Conservation (phyloP, 441 rosid genomes). For the Arabidopsis hybrid region DNA sequence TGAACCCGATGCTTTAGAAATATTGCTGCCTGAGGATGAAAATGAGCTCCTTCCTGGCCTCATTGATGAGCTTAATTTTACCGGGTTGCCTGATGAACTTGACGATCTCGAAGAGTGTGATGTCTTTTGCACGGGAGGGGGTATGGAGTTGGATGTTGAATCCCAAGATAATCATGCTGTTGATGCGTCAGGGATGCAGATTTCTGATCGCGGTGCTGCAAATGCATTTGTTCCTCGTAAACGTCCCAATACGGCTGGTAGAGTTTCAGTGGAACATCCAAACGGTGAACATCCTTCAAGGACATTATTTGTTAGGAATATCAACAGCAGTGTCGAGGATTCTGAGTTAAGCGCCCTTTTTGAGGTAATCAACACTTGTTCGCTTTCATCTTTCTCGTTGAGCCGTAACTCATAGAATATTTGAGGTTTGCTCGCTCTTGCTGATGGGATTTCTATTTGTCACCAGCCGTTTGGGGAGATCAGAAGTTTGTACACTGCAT, state of each 20-base stretch:
- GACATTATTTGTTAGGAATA: conserved; percentile 86
- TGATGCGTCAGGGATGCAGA: conserved; percentile 56
- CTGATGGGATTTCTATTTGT: conserved; percentile 40
- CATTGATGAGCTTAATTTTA: conserved; percentile 74
- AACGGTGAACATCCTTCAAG: conserved; percentile 94
- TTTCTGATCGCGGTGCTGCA: conserved; percentile 60
- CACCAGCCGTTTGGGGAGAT: conserved; percentile 89
- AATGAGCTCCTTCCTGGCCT: conserved; percentile 85
- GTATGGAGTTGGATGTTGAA: conserved; percentile 80
- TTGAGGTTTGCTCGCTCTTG: conserved; percentile 20
- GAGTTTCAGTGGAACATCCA: conserved; percentile 86
- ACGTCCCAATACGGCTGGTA: conserved; percentile 63
- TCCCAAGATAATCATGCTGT: conserved; percentile 56
- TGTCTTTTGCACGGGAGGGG: conserved; percentile 82
- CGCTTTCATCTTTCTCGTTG: not conserved
- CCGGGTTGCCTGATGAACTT: conserved; percentile 63
- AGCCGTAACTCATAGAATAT: not conserved
- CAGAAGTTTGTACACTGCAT: conserved; percentile 84
- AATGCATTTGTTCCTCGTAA: conserved; percentile 52
- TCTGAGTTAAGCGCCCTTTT: conserved; percentile 78
- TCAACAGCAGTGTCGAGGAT: conserved; percentile 88
- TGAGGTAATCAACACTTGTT: conserved; percentile 57
- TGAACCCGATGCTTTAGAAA: conserved; percentile 59
- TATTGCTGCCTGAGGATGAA: conserved; percentile 76
- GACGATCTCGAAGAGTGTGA: conserved; percentile 78